These are phyloP conservation scores for Neoascochyta sp. DNA, from an alignment of 2,329 filamentous ascomycete species.

Conservation along the genomic window DNA sequence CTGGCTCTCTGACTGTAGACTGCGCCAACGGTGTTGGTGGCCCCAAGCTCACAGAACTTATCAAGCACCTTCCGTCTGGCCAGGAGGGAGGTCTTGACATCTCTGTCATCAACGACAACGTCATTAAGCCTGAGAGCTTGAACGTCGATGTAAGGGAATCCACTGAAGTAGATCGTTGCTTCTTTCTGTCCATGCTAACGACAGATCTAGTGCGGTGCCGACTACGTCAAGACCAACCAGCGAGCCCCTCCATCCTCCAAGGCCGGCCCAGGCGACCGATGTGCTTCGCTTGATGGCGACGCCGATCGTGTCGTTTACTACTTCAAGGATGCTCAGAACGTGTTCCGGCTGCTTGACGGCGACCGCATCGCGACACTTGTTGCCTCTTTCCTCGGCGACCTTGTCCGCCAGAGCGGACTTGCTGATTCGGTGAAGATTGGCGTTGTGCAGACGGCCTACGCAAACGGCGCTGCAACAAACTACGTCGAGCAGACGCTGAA, in stretches of 20 bases:
- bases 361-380: slow-evolving; percentile 95
- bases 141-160: slow-evolving; percentile 73
- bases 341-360: slow-evolving; percentile 90
- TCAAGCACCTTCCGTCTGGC: slow-evolving; percentile 73
- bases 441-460: slow-evolving; percentile 95
- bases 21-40: slow-evolving; percentile 96
- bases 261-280: slow-evolving; percentile 70
- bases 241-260: slow-evolving; percentile 80
- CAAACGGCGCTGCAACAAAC: slow-evolving; percentile 89
- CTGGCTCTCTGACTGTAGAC: slow-evolving; percentile 77
- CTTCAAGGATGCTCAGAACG: slow-evolving; percentile 75
- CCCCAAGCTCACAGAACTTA: slow-evolving; percentile 79
- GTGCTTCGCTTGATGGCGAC: slow-evolving; percentile 90
- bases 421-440: slow-evolving; percentile 80
- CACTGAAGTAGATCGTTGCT: neutral
- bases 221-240: slow-evolving; percentile 97
- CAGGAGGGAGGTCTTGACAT: slow-evolving; percentile 68
- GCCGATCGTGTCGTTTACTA: slow-evolving; percentile 96
- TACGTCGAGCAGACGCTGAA: slow-evolving; percentile 86
- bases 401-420: slow-evolving; percentile 75
- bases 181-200: slow-evolving; percentile 8
- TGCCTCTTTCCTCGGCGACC: slow-evolving; percentile 88
- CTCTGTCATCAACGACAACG: slow-evolving; percentile 88
- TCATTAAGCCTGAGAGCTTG: slow-evolving; percentile 80
- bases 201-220: slow-evolving; percentile 71